Percentiles rank a stretch among this genome's conserved stretches.
phyloP scores from a whole-genome alignment of 2,329 filamentous ascomycete genomes.

The Rutstroemia sp. region DNA sequence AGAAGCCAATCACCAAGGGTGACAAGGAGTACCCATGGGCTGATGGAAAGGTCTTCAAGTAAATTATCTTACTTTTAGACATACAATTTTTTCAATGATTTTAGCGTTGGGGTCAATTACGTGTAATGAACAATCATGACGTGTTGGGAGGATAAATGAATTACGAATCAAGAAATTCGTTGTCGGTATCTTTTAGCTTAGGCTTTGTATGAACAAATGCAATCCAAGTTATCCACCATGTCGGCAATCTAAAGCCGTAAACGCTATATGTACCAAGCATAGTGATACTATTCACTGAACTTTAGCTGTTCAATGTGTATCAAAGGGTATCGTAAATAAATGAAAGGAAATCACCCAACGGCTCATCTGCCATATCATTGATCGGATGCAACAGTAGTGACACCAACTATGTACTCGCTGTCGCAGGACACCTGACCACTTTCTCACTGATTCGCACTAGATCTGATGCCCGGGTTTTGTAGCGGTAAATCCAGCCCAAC shows the following conservation, averaged over 20 bases:
- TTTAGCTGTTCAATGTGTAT: background rate
- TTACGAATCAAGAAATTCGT: conserved; percentile 11
- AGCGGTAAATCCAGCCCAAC: conserved; percentile 1
- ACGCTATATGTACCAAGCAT: background rate
- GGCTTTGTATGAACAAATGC: background rate
- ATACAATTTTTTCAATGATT: conserved; percentile 12
- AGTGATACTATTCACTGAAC: background rate
- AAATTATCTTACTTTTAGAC: conserved; percentile 37
- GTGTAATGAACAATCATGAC: conserved; percentile 11
- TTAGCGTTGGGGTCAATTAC: conserved; percentile 16
- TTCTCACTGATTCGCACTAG: background rate
- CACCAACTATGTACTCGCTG: background rate
- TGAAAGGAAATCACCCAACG: background rate
- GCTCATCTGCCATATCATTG: background rate
- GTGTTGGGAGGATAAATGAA: conserved; percentile 6
- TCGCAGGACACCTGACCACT: too few relatives aligned
- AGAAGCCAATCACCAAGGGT: conserved; percentile 69
- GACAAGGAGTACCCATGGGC: conserved; percentile 87
- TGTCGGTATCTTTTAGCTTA: conserved; percentile 18
- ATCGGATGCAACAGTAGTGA: background rate
- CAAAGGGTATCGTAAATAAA: conserved; percentile 8
- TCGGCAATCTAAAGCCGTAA: background rate
- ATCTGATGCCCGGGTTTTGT: background rate
- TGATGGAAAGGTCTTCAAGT: conserved; percentile 99
- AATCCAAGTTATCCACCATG: background rate